Conservation (phyloP, 352 stramenopile species). For the Globisporangium uncinulatum region DNA sequence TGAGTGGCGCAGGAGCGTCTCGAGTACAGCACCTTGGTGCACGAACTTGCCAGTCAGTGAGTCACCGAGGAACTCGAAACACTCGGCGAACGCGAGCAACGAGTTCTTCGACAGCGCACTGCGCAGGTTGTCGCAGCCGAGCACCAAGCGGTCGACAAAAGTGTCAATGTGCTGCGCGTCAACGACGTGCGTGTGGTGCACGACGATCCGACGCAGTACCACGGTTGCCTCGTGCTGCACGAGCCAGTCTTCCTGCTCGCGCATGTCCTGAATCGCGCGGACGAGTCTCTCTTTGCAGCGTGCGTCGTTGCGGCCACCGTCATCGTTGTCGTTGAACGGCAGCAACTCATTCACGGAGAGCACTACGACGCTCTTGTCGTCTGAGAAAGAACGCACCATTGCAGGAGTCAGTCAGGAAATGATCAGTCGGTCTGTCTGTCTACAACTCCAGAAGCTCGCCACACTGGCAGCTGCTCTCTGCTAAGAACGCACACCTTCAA, state of each 20-base stretch:
- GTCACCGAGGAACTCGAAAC: slow-evolving; percentile 37
- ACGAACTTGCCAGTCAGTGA: slow-evolving; percentile 18
- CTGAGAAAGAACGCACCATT: slow-evolving; percentile 6
- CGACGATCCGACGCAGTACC: slow-evolving; percentile 38
- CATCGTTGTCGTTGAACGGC: slow-evolving; percentile 15
- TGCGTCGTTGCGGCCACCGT: not conserved
- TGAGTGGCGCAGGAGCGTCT: slow-evolving; percentile 53
- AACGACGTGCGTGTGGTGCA: slow-evolving; percentile 38
- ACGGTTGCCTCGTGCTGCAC: slow-evolving; percentile 58
- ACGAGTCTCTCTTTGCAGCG: slow-evolving; percentile 10
- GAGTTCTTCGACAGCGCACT: slow-evolving; percentile 70
- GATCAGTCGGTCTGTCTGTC: not conserved
- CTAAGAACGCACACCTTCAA: not conserved
- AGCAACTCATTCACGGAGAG: slow-evolving; percentile 36
- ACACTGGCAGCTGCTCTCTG: not conserved
- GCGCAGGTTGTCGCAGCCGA: slow-evolving; percentile 57
- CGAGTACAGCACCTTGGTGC: slow-evolving; percentile 24
- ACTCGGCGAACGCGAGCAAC: slow-evolving; percentile 52
- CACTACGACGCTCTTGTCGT: slow-evolving; percentile 42
- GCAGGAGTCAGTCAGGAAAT: not conserved
- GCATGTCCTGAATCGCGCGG: slow-evolving; percentile 23
- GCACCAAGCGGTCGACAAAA: slow-evolving; percentile 28
- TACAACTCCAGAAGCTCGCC: not conserved
- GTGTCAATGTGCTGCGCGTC: slow-evolving; percentile 15
- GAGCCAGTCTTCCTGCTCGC: slow-evolving; percentile 41